These are phyloP conservation scores for Rhodotorula sp. DNA, from an alignment of 1,284 basidiomycete genomes.

Conservation along the genomic window DNA sequence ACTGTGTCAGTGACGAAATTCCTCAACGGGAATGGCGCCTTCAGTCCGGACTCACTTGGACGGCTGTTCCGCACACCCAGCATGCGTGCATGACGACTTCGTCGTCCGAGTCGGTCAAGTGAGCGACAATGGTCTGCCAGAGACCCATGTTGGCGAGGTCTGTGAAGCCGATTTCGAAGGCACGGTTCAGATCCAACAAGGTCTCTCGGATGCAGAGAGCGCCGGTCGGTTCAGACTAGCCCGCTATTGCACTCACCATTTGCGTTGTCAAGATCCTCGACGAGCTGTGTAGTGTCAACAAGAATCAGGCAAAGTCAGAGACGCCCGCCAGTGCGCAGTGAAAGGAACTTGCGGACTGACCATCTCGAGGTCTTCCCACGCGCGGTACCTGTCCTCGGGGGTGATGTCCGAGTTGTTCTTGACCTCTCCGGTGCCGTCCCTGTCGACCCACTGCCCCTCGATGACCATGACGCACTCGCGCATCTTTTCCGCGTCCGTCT, in stretches of 20 bases:
- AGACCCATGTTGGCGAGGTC: constrained; percentile 80
- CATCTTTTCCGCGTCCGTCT: constrained; percentile 80
- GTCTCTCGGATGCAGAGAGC: background rate
- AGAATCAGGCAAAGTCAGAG: constrained; percentile 1
- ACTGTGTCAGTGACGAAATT: too few species aligned
- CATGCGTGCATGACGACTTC: constrained; percentile 70
- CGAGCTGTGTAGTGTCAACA: constrained; percentile 58
- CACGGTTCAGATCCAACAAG: background rate
- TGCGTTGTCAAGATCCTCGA: constrained; percentile 94
- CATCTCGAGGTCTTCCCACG: constrained; percentile 95
- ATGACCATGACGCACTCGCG: constrained; percentile 77
- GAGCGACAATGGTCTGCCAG: constrained; percentile 75
- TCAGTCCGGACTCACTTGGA: constrained; percentile 53
- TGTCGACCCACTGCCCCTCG: constrained; percentile 60
- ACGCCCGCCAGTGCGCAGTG: background rate
- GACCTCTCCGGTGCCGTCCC: constrained; percentile 61
- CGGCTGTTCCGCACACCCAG: constrained; percentile 91
- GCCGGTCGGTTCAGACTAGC: background rate
- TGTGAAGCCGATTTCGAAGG: constrained; percentile 46
- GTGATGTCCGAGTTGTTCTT: constrained; percentile 62
- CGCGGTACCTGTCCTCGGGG: constrained; percentile 67
- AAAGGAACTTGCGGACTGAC: constrained; percentile 52
- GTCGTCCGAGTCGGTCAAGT: constrained; percentile 63
- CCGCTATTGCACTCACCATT: constrained; percentile 61
- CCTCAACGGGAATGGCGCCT: too few species aligned